These are phyloP conservation scores for Smallanthus sonchifolius DNA, from an alignment of 129 eudicot genomes.

Conservation along the genomic window DNA sequence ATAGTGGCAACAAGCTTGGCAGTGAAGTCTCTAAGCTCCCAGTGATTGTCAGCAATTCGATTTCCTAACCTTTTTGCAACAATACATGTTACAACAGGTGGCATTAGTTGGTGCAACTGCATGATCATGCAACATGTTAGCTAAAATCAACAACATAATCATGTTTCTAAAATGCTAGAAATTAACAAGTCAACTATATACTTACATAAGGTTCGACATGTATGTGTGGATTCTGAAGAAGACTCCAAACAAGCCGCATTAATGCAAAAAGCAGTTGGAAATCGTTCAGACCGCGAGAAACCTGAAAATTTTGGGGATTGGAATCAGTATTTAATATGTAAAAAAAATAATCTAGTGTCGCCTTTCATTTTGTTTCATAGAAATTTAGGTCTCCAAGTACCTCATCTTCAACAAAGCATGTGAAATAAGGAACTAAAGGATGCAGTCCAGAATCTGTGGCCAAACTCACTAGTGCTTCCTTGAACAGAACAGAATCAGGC, in stretches of 20 bases:
- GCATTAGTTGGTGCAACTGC: slow-evolving; percentile 78
- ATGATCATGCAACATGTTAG: slow-evolving; percentile 6
- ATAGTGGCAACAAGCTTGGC: slow-evolving; percentile 61
- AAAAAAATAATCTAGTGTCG: not conserved
- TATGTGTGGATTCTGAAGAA: slow-evolving; percentile 66
- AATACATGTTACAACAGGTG: slow-evolving; percentile 58
- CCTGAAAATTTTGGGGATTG: slow-evolving; percentile 25
- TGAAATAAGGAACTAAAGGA: slow-evolving; percentile 68
- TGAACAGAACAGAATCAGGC: slow-evolving; percentile 55
- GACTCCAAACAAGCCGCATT: slow-evolving; percentile 72
- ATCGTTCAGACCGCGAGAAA: slow-evolving; percentile 57
- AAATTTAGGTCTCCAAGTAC: slow-evolving; percentile 24
- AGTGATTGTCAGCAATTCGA: slow-evolving; percentile 59
- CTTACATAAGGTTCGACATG: slow-evolving; percentile 66
- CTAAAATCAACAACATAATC: not conserved
- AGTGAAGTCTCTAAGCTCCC: slow-evolving; percentile 69
- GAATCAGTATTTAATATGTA: not conserved
- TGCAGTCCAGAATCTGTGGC: slow-evolving; percentile 74
- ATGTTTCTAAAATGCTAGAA: not conserved
- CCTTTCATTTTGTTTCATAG: slow-evolving; percentile 7
- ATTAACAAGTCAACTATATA: not conserved
- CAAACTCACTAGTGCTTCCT: slow-evolving; percentile 64
- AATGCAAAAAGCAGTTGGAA: slow-evolving; percentile 54
- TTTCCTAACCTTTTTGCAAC: slow-evolving; percentile 63
- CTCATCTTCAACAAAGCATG: slow-evolving; percentile 70